Evolutionary conservation across 495 filamentous ascomycete species (phyloP).

Genomic region (Trichocladium uniseriatum): DNA sequence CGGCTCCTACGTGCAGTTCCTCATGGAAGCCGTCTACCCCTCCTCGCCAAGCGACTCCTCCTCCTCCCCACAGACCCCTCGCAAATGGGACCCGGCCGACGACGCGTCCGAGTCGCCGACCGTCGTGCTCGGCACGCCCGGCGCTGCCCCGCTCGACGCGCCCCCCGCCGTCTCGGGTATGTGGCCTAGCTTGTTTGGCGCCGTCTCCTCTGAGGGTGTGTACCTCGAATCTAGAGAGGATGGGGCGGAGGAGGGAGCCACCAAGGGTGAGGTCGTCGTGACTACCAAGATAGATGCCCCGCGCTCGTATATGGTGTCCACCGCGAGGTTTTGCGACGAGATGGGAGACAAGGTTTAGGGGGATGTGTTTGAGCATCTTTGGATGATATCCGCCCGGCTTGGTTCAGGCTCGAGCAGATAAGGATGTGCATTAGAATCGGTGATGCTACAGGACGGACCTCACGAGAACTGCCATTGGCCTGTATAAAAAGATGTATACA

Average conservation of each 20-base stretch:
- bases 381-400: no score
- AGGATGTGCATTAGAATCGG: no score
- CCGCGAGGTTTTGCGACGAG: neutral
- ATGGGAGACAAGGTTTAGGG: neutral
- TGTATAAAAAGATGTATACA: no score
- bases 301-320: constrained; percentile 17
- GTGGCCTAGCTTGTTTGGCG: constrained; percentile 29
- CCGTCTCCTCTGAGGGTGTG: constrained; percentile 31
- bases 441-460: no score
- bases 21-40: constrained; percentile 25
- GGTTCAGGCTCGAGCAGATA: no score
- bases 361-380: no score
- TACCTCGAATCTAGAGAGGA: constrained; percentile 17
- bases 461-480: no score
- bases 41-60: neutral
- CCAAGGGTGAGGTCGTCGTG: no score
- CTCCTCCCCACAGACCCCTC: no score
- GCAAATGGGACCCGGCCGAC: neutral
- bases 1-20: constrained; percentile 43
- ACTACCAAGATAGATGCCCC: constrained; percentile 37
- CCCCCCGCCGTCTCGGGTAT: neutral
- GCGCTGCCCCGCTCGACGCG: neutral
- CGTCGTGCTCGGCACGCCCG: constrained; percentile 4
- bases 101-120: neutral
- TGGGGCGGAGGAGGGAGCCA: neutral